Evolutionary conservation across 140 eudicot species (phyloP), one percentile per base, ranked within the genome.

Genomic region (Stevia rebaudiana): DNA sequence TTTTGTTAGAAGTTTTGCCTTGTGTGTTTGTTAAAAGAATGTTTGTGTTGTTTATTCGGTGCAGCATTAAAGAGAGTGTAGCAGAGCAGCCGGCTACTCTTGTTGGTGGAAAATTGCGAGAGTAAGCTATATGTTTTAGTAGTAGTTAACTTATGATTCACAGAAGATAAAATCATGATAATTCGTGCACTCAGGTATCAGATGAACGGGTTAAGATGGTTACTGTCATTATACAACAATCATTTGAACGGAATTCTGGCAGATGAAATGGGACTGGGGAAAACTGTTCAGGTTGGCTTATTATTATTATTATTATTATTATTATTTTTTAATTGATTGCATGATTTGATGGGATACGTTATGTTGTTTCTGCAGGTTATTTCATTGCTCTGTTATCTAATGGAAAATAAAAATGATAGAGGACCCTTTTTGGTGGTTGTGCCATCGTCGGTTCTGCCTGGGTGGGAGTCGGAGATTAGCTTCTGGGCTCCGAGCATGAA

Each of bases 261-360:
- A 54, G 98, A 92, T 83, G 98, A 92, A 78, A 92, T 92, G 98
- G 98, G 98, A 49, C 86, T 92, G 46, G 98, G 98, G 25, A 92
- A 92, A 81, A 92, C 98, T 64, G 98, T 92, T 75, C 98, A 92
- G 98, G 98, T 85, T 85, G 78, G 17, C 18, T 13, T 9, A 33
- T 33, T 67, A 51, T n/a, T 39, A 23, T 25, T 58, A 48, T 18
- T 16, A 17, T 15, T 59, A n/a, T n/a, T 39, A 23, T 25, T 58
- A 48, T 18, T 16, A 17, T 15, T 59, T 40, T 28, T 61, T 48
- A 25, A 24, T 31, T 36, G 11, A 23, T 43, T 57, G 15, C 40
- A 40, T 30, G n/a, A 31, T 36, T 25, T 10, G 49, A 66, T 51
- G 55, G 43, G 51, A 67, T 28, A 30, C 1, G 40, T 36, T 52